Evolutionary conservation across 345 rosid genomes (phyloP).

Genomic region (Orychophragmus violaceus): DNA sequence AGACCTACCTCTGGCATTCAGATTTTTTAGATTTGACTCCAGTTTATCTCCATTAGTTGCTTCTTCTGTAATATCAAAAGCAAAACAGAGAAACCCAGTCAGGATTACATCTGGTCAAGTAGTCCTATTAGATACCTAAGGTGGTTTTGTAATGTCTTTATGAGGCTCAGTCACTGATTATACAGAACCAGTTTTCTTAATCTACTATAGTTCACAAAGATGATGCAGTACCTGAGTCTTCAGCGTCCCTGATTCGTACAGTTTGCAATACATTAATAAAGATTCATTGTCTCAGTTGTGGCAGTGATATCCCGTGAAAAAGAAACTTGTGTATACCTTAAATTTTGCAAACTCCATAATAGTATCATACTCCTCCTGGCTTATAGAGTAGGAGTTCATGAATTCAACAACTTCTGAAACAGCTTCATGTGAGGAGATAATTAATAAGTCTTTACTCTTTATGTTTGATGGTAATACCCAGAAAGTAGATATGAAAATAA

Average conservation of each 20-base stretch:
- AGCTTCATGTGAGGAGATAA: too few species aligned
- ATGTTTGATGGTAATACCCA: too few species aligned
- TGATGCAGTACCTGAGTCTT: too few species aligned
- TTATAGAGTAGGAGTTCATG: slow-evolving; percentile 84
- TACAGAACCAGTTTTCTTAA: not conserved
- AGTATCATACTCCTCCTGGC: slow-evolving; percentile 83
- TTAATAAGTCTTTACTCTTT: too few species aligned
- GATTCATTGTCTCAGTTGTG: not conserved
- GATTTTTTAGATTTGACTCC: too few species aligned
- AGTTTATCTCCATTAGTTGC: too few species aligned
- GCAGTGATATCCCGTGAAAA: not conserved
- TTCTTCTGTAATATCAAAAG: too few species aligned
- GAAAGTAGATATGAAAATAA: not conserved
- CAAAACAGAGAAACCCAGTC: not conserved
- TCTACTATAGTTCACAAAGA: too few species aligned
- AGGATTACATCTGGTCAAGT: not conserved
- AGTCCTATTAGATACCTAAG: not conserved
- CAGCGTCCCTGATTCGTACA: slow-evolving; percentile 53
- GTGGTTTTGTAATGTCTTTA: not conserved
- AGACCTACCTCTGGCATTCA: too few species aligned
- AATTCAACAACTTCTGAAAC: slow-evolving; percentile 76
- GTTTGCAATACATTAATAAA: not conserved
- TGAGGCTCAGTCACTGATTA: not conserved
- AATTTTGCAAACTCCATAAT: slow-evolving; percentile 71
- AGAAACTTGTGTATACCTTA: slow-evolving; percentile 62